Percentiles rank a stretch among this genome's conserved stretches.
Conservation (phyloP, 345 rosid genomes). For the Cardamine occulta region DNA sequence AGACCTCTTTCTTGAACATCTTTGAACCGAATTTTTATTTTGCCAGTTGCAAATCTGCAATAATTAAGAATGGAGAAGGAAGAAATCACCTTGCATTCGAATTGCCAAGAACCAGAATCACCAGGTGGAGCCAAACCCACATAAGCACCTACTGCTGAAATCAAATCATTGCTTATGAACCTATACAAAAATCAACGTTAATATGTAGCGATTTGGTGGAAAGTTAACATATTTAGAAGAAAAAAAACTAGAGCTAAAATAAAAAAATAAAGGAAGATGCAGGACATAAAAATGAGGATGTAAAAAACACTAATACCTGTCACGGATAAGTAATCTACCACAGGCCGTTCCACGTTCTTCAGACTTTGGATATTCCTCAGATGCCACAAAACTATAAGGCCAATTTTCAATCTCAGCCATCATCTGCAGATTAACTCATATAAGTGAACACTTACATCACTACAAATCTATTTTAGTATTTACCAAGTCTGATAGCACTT, state of each 20-base stretch:
- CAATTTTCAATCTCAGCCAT: constrained; percentile 77
- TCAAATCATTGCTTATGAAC: constrained; percentile 50
- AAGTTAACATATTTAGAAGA: neutral
- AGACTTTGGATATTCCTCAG: constrained; percentile 73
- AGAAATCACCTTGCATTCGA: constrained; percentile 68
- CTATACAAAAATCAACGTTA: constrained; percentile 43
- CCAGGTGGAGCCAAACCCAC: constrained; percentile 85
- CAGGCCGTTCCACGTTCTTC: constrained; percentile 66
- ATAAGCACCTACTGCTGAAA: constrained; percentile 62
- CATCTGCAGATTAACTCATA: constrained; percentile 54
- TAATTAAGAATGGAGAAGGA: constrained; percentile 20
- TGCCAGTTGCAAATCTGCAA: neutral
- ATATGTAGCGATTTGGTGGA: constrained; percentile 5
- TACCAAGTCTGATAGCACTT: neutral
- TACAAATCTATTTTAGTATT: constrained; percentile 6
- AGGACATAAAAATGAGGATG: neutral
- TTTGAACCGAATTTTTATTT: neutral
- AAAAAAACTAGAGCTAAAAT: neutral
- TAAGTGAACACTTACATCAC: constrained; percentile 24
- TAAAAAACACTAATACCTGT: constrained; percentile 50
- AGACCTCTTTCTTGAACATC: neutral
- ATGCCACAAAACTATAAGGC: constrained; percentile 92
- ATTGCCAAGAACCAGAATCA: constrained; percentile 83
- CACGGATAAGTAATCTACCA: constrained; percentile 73
- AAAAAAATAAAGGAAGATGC: constrained; percentile 1